A percentile compares a stretch with the other conserved stretches of the same genome.
phyloP scores from a whole-genome alignment of 805 yeast species.

The Torulaspora gathmanii region DNA sequence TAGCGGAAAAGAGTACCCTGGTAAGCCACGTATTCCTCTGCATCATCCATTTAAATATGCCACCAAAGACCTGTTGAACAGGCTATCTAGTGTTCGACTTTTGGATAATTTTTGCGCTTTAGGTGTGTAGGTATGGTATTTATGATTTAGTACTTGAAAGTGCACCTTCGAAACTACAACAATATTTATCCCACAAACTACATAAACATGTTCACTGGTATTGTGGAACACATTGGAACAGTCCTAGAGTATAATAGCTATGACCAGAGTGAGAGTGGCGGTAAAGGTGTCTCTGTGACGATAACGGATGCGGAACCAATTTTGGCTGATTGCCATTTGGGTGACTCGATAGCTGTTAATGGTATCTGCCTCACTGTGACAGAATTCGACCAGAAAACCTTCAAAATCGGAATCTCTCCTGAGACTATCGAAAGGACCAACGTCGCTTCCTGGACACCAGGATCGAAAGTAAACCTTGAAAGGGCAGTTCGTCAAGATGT shows the following conservation, averaged over 20 bases:
- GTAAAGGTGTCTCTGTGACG: constrained; percentile 61
- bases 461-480: constrained; percentile 76
- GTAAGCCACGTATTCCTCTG: neutral
- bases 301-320: constrained; percentile 59
- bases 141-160: neutral
- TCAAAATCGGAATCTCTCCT: constrained; percentile 89
- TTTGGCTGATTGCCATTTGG: constrained; percentile 77
- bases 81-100: too few species aligned
- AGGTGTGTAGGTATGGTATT: neutral
- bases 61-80: neutral
- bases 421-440: constrained; percentile 84
- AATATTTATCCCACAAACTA: neutral
- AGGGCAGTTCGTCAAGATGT: constrained; percentile 76
- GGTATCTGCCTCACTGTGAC: constrained; percentile 93
- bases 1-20: neutral
- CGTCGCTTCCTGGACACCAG: constrained; percentile 54
- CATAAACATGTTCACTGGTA: constrained; percentile 80
- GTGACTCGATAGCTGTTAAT: constrained; percentile 88
- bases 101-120: too few species aligned
- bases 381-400: constrained; percentile 54
- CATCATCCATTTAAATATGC: too few species aligned
- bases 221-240: constrained; percentile 79
- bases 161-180: neutral
- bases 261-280: constrained; percentile 27
- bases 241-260: constrained; percentile 21